Evolutionary conservation across 352 stramenopile genomes (phyloP).

Genomic region (Paralagenidium karlingii): DNA sequence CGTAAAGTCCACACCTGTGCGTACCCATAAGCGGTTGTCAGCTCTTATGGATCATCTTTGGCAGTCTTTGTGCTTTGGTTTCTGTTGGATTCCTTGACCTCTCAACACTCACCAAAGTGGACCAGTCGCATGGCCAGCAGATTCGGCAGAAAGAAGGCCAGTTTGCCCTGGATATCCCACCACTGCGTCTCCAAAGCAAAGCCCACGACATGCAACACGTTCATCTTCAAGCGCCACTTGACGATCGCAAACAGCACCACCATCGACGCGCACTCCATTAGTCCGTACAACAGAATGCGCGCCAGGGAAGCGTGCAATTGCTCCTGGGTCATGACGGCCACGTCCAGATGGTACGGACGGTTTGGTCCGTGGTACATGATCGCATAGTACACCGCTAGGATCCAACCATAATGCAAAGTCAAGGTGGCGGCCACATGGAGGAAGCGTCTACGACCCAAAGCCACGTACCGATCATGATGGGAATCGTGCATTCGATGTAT

Average conservation of each 20-base stretch:
- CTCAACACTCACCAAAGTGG: slow-evolving; percentile 9
- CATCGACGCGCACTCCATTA: slow-evolving; percentile 14
- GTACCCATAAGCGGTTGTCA: no score
- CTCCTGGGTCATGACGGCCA: slow-evolving; percentile 1
- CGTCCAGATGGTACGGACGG: slow-evolving; percentile 8
- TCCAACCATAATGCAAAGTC: no score
- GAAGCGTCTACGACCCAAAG: no score
- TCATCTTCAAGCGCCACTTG: no score
- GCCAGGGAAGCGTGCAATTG: slow-evolving; percentile 1
- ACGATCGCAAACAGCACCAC: no score
- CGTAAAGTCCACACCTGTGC: no score
- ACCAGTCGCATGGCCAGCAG: slow-evolving; percentile 14
- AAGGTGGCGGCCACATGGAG: no score
- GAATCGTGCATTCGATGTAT: slow-evolving; percentile 18
- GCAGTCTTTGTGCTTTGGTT: no score
- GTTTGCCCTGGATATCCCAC: slow-evolving; percentile 14
- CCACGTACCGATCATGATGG: slow-evolving; percentile 15
- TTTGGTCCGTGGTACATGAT: slow-evolving; percentile 14
- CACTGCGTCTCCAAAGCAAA: slow-evolving; percentile 23
- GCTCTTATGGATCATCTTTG: no score
- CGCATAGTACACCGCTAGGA: slow-evolving; percentile 8
- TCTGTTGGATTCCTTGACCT: no score
- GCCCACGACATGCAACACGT: slow-evolving; percentile 16
- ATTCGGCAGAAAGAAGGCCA: slow-evolving; percentile 17
- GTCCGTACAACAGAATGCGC: slow-evolving; percentile 11